These are phyloP conservation scores for Lophiostoma macrostomum DNA, from an alignment of 495 filamentous ascomycete species.

Conservation along the genomic window DNA sequence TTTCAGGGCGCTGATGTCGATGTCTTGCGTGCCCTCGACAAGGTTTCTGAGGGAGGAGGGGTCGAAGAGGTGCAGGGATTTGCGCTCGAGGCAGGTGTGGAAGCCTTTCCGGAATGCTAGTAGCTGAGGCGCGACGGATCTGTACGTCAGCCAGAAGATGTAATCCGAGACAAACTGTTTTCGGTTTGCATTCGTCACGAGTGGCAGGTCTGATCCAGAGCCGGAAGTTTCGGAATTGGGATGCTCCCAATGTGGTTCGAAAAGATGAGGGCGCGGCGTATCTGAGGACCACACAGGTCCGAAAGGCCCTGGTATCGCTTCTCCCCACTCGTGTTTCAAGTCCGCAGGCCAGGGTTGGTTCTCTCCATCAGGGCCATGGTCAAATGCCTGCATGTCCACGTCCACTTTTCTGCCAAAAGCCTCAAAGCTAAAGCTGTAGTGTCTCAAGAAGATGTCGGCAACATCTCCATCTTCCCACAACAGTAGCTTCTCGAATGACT, in stretches of 20 bases:
- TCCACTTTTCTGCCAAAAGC: slow-evolving; percentile 57
- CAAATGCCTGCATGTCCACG: slow-evolving; percentile 52
- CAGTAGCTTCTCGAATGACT: slow-evolving; percentile 65
- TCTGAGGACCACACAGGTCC: neutral
- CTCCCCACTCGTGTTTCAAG: neutral
- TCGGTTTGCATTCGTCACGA: slow-evolving; percentile 76
- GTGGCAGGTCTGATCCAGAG: slow-evolving; percentile 44
- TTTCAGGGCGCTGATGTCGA: slow-evolving; percentile 70
- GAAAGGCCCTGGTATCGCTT: neutral
- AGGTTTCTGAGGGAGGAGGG: slow-evolving; percentile 67
- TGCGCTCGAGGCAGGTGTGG: slow-evolving; percentile 65
- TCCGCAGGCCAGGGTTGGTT: neutral
- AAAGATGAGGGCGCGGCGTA: neutral
- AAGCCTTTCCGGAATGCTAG: slow-evolving; percentile 82
- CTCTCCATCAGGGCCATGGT: neutral
- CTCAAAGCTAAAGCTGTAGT: slow-evolving; percentile 81
- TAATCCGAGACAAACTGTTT: slow-evolving; percentile 81
- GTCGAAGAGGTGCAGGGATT: slow-evolving; percentile 67
- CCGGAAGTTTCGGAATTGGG: neutral
- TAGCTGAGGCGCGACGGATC: slow-evolving; percentile 73
- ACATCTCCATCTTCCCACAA: slow-evolving; percentile 78
- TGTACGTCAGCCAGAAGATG: slow-evolving; percentile 76
- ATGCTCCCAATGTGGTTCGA: neutral
- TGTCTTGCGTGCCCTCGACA: slow-evolving; percentile 76
- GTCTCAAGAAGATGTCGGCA: slow-evolving; percentile 72